Percentiles rank a stretch among this genome's conserved stretches.
These are phyloP conservation scores for Rhypophila decipiens DNA, from an alignment of 495 filamentous ascomycete genomes.

Conservation along the genomic window DNA sequence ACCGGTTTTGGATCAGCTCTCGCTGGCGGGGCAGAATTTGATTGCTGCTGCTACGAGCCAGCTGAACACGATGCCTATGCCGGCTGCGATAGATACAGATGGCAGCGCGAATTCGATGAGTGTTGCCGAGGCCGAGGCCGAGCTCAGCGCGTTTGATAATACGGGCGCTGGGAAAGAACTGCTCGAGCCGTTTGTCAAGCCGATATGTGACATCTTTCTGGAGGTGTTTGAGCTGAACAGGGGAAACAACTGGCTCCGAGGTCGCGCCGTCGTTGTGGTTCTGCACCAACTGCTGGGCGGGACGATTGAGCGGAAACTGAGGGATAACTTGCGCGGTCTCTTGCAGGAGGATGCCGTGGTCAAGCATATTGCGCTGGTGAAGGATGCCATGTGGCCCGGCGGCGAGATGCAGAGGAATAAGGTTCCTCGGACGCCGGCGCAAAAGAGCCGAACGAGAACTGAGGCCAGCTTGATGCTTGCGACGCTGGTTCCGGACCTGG, in stretches of 20 bases:
- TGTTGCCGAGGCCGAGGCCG: constrained; percentile 86
- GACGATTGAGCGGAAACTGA: constrained; percentile 90
- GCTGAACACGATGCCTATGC: constrained; percentile 50
- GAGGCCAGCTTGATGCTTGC: constrained; percentile 78
- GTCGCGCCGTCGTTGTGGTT: constrained; percentile 91
- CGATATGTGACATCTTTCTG: constrained; percentile 95
- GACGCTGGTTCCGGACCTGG: constrained; percentile 73
- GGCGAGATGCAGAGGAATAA: constrained; percentile 49
- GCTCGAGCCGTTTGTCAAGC: constrained; percentile 92
- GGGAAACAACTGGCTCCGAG: constrained; percentile 90
- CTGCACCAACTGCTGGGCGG: constrained; percentile 76
- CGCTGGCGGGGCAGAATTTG: constrained; percentile 84
- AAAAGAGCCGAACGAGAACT: constrained; percentile 62
- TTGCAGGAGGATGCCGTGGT: constrained; percentile 72
- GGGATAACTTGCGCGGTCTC: constrained; percentile 66
- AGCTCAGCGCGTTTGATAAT: constrained; percentile 81
- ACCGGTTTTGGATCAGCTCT: constrained; percentile 90
- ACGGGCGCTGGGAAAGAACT: constrained; percentile 47
- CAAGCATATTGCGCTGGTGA: constrained; percentile 63
- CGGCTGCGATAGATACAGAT: constrained; percentile 37
- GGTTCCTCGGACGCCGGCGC: constrained; percentile 51
- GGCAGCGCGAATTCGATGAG: constrained; percentile 46
- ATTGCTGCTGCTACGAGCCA: constrained; percentile 83
- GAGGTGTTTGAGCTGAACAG: constrained; percentile 92
- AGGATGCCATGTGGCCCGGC: constrained; percentile 69